Evolutionary conservation across 257 asterid genomes (phyloP).

Genomic region (Gentiana straminea): DNA sequence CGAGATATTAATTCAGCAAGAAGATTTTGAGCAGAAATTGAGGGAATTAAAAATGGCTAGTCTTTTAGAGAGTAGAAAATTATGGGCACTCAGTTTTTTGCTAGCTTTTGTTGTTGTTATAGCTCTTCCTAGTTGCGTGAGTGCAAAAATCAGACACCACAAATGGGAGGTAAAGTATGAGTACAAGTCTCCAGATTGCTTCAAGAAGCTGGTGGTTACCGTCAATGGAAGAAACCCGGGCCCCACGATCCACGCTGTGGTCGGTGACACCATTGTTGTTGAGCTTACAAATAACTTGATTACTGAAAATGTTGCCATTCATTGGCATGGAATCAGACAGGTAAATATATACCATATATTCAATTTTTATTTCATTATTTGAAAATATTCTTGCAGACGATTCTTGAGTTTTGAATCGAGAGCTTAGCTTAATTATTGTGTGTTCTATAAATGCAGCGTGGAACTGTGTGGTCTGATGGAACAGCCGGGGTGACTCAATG

Average conservation of each 20-base stretch:
- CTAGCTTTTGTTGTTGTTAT: slow-evolving; percentile 5
- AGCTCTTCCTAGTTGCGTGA: slow-evolving; percentile 10
- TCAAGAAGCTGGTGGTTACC: slow-evolving; percentile 47
- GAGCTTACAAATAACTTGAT: slow-evolving; percentile 57
- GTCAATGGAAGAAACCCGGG: slow-evolving; percentile 84
- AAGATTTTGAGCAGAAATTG: too few relatives aligned
- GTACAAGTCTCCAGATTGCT: slow-evolving; percentile 79
- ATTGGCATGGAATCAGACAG: slow-evolving; percentile 99
- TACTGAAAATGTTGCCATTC: slow-evolving; percentile 77
- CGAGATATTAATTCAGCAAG: too few relatives aligned
- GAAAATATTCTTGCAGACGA: too few relatives aligned
- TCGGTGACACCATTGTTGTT: slow-evolving; percentile 74
- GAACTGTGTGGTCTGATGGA: slow-evolving; percentile 96
- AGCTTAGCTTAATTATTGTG: not conserved
- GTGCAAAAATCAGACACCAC: slow-evolving; percentile 43
- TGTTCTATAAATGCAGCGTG: slow-evolving; percentile 31
- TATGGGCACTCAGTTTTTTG: slow-evolving; percentile 1
- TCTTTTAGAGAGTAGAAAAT: slow-evolving; percentile 6
- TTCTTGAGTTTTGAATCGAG: not conserved
- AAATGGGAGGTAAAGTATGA: slow-evolving; percentile 86
- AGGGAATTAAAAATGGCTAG: slow-evolving; percentile 1
- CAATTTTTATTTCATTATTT: not conserved
- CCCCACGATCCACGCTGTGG: slow-evolving; percentile 64
- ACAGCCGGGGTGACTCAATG: slow-evolving; percentile 93
- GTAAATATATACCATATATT: slow-evolving; percentile 11